Evolutionary conservation across 139 green algal genomes (phyloP), one percentile per base, ranked within the genome.

Genomic region (Haematococcus sp.): DNA sequence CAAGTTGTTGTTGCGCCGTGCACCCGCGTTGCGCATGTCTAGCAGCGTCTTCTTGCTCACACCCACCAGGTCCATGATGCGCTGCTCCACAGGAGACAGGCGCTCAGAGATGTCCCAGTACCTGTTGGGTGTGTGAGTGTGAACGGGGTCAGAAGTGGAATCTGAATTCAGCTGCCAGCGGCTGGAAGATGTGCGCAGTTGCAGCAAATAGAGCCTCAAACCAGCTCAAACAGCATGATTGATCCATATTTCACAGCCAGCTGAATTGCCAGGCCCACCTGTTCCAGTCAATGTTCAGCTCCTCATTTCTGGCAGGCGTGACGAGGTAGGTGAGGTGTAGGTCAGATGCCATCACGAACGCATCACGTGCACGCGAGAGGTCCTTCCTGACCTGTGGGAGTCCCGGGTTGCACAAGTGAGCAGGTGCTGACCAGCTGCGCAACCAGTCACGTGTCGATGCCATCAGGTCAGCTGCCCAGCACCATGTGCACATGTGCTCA

Each of bases 311-410:
- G 0, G 89, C 43, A 20, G 89, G 90, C 16, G 91, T 93, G 54
- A 95, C 82, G 30, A 97, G 81, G 82, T 88, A 97, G 20, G 87
- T 92, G 31, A 97, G 84, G 83, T 97, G 93, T 55, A 97, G 85
- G 76, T 97, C 93, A 4, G 84, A 89, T 40, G 83, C 71, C 79
- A 96, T 68, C 61, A 92, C 85, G 70, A 96, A 84, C 0, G 59
- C 68, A 66, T 86, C 32, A 3, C 82, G 67, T 1, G 91, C 91
- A 1, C 63, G 73, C 25, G 75, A 73, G 49, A 97, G 75, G 73
- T 97, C 93, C 1, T 76, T 49, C 68, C 89, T 87, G 0, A 90
- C 73, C n/a, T 63, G 20, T 63, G 79, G 15, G 25, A 4, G 56
- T 35, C 20, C 13, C 4, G 52, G 44, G 44, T 16, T 54, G 44